A percentile compares a stretch with the other conserved stretches of the same genome.
Conservation (phyloP, 306 rosid species). For the Bauhinia variegata region DNA sequence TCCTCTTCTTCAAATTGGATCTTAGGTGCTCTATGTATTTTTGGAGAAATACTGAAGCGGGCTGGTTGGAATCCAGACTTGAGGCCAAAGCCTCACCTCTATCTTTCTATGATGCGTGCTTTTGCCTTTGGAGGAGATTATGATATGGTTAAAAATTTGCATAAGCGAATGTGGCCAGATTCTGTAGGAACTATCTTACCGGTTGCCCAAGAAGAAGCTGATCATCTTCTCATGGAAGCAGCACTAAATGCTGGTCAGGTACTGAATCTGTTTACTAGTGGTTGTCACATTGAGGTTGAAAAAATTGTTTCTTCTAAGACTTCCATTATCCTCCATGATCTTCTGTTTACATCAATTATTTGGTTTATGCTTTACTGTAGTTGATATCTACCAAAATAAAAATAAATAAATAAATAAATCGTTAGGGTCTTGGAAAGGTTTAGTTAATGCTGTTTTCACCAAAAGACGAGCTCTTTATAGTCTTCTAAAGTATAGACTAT, state of each 20-base stretch:
- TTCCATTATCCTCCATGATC: conserved; percentile 1
- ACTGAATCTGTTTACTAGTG: conserved; percentile 2
- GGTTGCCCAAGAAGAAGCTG: conserved; percentile 68
- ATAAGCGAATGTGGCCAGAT: conserved; percentile 70
- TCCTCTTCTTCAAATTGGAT: conserved; percentile 11
- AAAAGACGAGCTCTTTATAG: too few relatives aligned
- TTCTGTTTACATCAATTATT: neutral
- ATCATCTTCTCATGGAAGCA: conserved; percentile 91
- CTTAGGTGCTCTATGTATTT: conserved; percentile 74
- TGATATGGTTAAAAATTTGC: conserved; percentile 54
- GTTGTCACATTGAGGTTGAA: conserved; percentile 12
- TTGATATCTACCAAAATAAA: neutral
- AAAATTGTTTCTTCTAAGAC: neutral
- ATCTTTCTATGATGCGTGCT: conserved; percentile 82
- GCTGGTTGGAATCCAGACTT: conserved; percentile 60
- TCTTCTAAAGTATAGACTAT: too few relatives aligned
- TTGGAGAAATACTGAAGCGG: conserved; percentile 77
- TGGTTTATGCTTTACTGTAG: neutral
- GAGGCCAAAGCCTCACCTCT: conserved; percentile 90
- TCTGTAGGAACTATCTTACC: conserved; percentile 68
- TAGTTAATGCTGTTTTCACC: too few relatives aligned
- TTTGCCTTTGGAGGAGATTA: conserved; percentile 74
- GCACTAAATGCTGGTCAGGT: conserved; percentile 77
- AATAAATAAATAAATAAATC: too few relatives aligned
- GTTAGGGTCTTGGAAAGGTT: too few relatives aligned